Evolutionary conservation across 2,329 filamentous ascomycete species (phyloP).

Genomic region (Rachicladosporium sp.): DNA sequence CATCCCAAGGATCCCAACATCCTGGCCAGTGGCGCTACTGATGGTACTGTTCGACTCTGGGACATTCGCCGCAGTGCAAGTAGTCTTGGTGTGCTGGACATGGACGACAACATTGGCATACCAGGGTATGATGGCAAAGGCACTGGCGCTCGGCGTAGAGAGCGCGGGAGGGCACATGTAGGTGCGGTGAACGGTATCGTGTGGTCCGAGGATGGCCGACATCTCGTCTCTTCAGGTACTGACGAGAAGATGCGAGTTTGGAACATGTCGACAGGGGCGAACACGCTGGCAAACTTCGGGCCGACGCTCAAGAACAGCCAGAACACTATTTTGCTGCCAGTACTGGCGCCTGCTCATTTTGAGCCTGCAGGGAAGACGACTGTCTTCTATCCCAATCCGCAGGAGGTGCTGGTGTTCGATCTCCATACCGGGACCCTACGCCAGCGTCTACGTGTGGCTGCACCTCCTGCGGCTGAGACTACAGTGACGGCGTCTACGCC

Average conservation of each 20-base stretch:
- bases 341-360: conserved; percentile 48
- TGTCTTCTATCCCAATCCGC: conserved; percentile 65
- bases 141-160: conserved; percentile 29
- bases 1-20: conserved; percentile 69
- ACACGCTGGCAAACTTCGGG: conserved; percentile 80
- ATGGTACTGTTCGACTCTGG: conserved; percentile 76
- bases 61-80: conserved; percentile 71
- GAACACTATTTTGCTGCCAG: conserved; percentile 28
- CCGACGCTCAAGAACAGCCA: conserved; percentile 61
- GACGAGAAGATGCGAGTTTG: conserved; percentile 79
- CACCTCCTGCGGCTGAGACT: conserved; percentile 1
- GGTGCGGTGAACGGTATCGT: conserved; percentile 73
- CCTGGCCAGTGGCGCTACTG: conserved; percentile 70
- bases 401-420: conserved; percentile 66
- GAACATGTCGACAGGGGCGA: conserved; percentile 68
- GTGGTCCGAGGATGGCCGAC: conserved; percentile 70
- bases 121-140: conserved; percentile 34
- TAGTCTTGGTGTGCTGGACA: conserved; percentile 64
- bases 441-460: conserved; percentile 50
- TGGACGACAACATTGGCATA: conserved; percentile 69
- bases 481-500: not conserved
- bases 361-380: conserved; percentile 48
- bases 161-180: conserved; percentile 50
- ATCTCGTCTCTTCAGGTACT: conserved; percentile 69
- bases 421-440: conserved; percentile 64